Percentiles rank a stretch among this genome's conserved stretches.
Evolutionary conservation across 139 green algal species (phyloP).

Genomic region (Diplosphaera chodatii): DNA sequence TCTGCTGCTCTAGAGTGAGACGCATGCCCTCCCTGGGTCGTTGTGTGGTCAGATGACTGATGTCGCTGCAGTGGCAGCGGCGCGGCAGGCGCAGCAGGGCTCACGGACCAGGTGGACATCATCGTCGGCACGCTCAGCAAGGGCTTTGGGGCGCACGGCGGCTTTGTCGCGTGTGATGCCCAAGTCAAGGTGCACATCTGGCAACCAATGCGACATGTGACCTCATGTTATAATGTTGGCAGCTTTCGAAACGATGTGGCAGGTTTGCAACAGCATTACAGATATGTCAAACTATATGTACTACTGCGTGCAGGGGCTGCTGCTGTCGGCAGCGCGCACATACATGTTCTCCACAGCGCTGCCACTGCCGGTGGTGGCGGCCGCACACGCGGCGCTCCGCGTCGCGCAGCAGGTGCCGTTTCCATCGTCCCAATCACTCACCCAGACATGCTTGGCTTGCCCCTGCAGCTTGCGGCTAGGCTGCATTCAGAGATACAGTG

Average conservation of each 20-base stretch:
- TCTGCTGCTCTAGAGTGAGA: too few species aligned
- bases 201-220: too few species aligned
- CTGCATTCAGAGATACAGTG: too few species aligned
- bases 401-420: constrained; percentile 39
- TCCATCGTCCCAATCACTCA: background rate
- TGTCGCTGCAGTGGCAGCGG: constrained; percentile 46
- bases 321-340: constrained; percentile 61
- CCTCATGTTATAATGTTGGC: too few species aligned
- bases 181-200: too few species aligned
- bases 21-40: background rate
- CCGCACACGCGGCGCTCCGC: constrained; percentile 57
- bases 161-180: constrained; percentile 73
- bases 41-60: background rate
- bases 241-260: too few species aligned
- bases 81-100: constrained; percentile 44
- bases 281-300: too few species aligned
- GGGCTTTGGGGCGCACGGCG: constrained; percentile 74
- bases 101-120: constrained; percentile 69
- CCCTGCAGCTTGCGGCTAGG: background rate
- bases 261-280: too few species aligned
- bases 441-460: too few species aligned
- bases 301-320: too few species aligned
- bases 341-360: constrained; percentile 82
- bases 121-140: constrained; percentile 94
- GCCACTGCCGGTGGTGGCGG: constrained; percentile 69